Percentiles rank a stretch among this genome's conserved stretches.
phyloP scores from a whole-genome alignment of 2,329 filamentous ascomycete genomes.

The Sporothrix curviconia region DNA sequence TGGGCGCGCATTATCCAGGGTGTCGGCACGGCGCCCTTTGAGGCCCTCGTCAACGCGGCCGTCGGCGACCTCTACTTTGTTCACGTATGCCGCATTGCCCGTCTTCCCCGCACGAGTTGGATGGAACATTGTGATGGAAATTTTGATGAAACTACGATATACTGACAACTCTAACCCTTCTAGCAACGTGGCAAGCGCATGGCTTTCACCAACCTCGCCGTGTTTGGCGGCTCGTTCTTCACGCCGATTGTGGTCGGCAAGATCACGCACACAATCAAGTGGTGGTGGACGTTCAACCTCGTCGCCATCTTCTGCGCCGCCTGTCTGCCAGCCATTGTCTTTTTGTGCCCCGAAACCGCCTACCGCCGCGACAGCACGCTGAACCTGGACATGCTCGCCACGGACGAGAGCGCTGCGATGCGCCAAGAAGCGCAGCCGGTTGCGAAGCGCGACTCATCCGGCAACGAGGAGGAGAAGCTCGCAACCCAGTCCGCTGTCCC shows the following conservation, averaged over 20 bases:
- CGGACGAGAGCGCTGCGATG: constrained; percentile 21
- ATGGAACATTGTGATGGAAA: no score
- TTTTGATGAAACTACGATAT: no score
- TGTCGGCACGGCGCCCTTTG: constrained; percentile 79
- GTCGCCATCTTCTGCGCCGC: constrained; percentile 74
- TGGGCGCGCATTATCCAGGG: constrained; percentile 81
- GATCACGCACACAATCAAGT: constrained; percentile 69
- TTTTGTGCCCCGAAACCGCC: constrained; percentile 81
- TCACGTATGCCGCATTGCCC: no score
- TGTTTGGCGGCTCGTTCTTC: constrained; percentile 52
- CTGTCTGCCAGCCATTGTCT: constrained; percentile 63
- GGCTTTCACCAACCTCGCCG: constrained; percentile 62
- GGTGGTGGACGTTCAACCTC: constrained; percentile 84
- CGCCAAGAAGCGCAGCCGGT: neutral
- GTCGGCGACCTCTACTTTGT: constrained; percentile 90
- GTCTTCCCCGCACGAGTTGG: no score
- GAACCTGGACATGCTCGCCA: constrained; percentile 59
- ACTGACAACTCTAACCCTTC: no score
- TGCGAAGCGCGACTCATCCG: constrained; percentile 10
- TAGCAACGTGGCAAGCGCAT: constrained; percentile 77
- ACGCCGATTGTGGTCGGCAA: constrained; percentile 89
- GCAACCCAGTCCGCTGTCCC: constrained; percentile 10
- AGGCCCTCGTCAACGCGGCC: constrained; percentile 79
- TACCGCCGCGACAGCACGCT: constrained; percentile 60
- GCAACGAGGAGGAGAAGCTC: constrained; percentile 15